Base-by-base conservation (phyloP, 192 early-diverging fungal species). In the Coemansia sp. region DNA sequence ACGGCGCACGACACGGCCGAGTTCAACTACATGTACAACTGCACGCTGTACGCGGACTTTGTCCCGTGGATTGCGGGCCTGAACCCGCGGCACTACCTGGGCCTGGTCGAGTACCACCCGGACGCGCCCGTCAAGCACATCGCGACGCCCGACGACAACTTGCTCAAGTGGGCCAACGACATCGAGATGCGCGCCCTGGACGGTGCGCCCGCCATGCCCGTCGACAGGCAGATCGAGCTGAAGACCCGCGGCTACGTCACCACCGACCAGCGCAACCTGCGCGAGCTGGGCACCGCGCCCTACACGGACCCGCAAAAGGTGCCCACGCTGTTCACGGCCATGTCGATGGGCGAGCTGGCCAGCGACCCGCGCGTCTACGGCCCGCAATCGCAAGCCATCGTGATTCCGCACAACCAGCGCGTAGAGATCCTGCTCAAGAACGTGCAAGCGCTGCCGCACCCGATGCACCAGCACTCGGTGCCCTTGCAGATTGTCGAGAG, bases 391-490 rank as follows among this genome's bases (percentile, higher is more conserved):
- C 65, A 84, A 11, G 69, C 86, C 10, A 52, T 76, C 44, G 80
- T 90, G n/a, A 28, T 89, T 11, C 71, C 81, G n/a, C 79, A 89
- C 50, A 44, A 82, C 55, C 56, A 87, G 10, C 64, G 65, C 18
- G 47, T 88, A 21, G 83, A 92, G 66, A 64, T 92, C 28, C 56
- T 80, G 30, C 62, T 92, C 31, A 81, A 81, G 53, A 94, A 91
- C 72, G 47, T 76, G 31, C 86, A 89, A 49, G 38, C 48, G 28
- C 83, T 82, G 44, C 56, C 68, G 39, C 92, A 94, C 37, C 56
- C 80, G 42, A 80, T 91, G 79, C 90, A 94, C 69, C 62, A 90
- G 17, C 92, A 92, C 67, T 88, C 88, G 7, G 86, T 89, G 56
- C 56, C 57, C 3, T 92, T 94, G 81, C 87, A 91, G 65, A 68